Conservation (phyloP, 2,329 filamentous ascomycete species). For the Colletotrichum plurivorum region DNA sequence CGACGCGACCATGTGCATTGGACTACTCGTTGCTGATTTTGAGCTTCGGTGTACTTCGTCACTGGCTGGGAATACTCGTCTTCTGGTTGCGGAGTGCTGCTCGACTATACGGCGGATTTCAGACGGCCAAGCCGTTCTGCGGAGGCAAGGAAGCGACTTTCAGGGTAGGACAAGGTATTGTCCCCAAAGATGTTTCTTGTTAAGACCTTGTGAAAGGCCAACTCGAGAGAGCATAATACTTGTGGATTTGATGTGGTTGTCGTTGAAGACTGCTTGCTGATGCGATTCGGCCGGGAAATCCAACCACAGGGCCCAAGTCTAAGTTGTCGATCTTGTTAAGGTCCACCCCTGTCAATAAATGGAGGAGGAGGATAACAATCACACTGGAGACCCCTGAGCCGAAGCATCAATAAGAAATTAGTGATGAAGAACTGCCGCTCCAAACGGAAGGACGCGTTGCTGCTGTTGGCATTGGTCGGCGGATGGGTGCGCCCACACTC, state of each 20-base stretch:
- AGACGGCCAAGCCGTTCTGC: too few species aligned
- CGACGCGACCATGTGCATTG: too few species aligned
- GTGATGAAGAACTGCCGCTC: slow-evolving; percentile 38
- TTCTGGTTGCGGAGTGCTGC: too few species aligned
- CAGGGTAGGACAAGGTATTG: too few species aligned
- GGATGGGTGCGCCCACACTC: slow-evolving; percentile 4
- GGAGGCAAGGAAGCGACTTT: too few species aligned
- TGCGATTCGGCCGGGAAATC: slow-evolving; percentile 1
- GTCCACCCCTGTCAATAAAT: slow-evolving; percentile 31
- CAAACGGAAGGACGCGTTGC: slow-evolving; percentile 11
- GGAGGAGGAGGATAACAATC: slow-evolving; percentile 17
- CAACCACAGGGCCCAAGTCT: slow-evolving; percentile 25
- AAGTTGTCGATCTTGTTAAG: slow-evolving; percentile 39
- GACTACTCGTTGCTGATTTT: too few species aligned
- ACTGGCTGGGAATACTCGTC: too few species aligned
- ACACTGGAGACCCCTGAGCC: slow-evolving; percentile 25
- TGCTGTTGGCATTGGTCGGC: slow-evolving; percentile 5
- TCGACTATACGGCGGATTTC: too few species aligned
- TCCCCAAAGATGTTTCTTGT: background rate
- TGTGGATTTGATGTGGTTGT: background rate
- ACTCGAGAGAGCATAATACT: background rate
- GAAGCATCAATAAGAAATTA: slow-evolving; percentile 35
- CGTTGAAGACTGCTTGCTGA: slow-evolving; percentile 13
- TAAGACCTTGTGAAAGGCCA: background rate
- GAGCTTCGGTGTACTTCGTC: too few species aligned